Percentiles rank a stretch among this genome's conserved stretches.
phyloP scores from a whole-genome alignment of 768 basidiomycete genomes.

The Butyriboletus loyo region DNA sequence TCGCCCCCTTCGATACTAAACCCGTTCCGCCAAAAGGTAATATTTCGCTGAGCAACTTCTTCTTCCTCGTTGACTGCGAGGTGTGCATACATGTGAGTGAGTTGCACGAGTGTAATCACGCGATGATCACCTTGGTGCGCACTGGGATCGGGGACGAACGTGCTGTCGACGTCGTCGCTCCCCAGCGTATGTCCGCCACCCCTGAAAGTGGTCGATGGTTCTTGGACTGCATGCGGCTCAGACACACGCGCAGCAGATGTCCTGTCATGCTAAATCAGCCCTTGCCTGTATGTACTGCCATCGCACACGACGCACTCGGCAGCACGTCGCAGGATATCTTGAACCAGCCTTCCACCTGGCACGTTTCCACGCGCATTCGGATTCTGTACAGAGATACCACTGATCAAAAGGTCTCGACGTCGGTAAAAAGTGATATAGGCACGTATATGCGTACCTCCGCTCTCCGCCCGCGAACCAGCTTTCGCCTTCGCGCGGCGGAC shows the following conservation, averaged over 20 bases:
- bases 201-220: conserved; percentile 42
- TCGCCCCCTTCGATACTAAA: conserved; percentile 90
- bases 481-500: conserved; percentile 42
- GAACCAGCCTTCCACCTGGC: conserved; percentile 60
- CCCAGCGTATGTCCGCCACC: conserved; percentile 85
- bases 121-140: conserved; percentile 30
- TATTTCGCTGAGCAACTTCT: conserved; percentile 61
- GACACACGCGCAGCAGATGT: conserved; percentile 18
- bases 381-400: conserved; percentile 87
- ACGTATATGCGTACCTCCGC: conserved; percentile 56
- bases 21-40: conserved; percentile 93
- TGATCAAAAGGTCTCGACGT: conserved; percentile 29
- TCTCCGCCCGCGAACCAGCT: conserved; percentile 95
- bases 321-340: conserved; percentile 76
- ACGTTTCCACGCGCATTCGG: conserved; percentile 51
- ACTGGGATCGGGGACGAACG: conserved; percentile 71
- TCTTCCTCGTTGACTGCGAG: conserved; percentile 34
- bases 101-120: not conserved
- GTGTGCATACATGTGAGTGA: not conserved
- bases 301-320: conserved; percentile 54
- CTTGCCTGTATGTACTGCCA: not conserved
- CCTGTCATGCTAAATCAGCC: conserved; percentile 11
- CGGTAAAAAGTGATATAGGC: too few relatives aligned
- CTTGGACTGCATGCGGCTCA: conserved; percentile 13
- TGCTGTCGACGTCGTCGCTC: conserved; percentile 82